A percentile compares a stretch with the other conserved stretches of the same genome.
Conservation (phyloP, 78 protist genomes). For the Reticulomyxa filosa region DNA sequence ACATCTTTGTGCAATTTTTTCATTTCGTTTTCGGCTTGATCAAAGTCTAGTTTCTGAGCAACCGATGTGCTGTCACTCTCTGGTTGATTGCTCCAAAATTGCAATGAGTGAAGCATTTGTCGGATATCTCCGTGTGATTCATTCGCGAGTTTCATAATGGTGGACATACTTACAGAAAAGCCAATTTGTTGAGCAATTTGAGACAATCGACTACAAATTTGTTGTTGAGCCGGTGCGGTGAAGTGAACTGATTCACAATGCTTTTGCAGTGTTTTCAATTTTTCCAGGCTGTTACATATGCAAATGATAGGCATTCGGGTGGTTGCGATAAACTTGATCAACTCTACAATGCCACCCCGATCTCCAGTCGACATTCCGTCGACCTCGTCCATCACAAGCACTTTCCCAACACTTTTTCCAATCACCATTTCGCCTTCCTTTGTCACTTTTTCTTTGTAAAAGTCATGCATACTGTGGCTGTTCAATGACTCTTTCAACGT, state of each 20-base stretch:
- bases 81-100: background rate
- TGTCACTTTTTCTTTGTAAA: too few relatives aligned
- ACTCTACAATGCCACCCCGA: slow-evolving; percentile 23
- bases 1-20: background rate
- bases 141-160: slow-evolving; percentile 5
- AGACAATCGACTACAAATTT: background rate
- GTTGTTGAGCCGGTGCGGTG: background rate
- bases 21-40: background rate
- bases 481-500: background rate
- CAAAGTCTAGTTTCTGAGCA: background rate
- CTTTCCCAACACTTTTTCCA: background rate
- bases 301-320: slow-evolving; percentile 20
- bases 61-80: background rate
- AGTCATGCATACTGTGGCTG: background rate
- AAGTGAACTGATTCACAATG: slow-evolving; percentile 8
- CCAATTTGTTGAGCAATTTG: background rate
- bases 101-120: slow-evolving; percentile 7
- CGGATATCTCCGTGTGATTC: slow-evolving; percentile 14
- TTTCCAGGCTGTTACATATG: slow-evolving; percentile 10
- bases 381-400: slow-evolving; percentile 29
- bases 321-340: background rate
- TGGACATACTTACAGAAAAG: background rate
- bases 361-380: slow-evolving; percentile 35
- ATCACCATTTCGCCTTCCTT: too few relatives aligned
- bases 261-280: slow-evolving; percentile 6